These are phyloP conservation scores for Allium fistulosum DNA, from an alignment of 106 monocot genomes.

Conservation along the genomic window DNA sequence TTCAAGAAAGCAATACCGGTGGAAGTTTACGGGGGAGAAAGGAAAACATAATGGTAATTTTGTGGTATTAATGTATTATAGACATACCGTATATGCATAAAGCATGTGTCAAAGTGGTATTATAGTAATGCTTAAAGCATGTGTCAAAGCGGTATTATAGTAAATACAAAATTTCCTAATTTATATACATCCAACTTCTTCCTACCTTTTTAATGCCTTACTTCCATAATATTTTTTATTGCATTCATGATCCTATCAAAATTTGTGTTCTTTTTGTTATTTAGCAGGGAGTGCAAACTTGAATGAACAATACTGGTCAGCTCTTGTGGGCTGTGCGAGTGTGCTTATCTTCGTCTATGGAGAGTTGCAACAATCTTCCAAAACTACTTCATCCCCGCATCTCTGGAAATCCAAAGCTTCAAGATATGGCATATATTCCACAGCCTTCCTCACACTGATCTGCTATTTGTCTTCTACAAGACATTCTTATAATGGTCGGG, in stretches of 20 bases:
- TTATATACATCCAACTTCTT: no score
- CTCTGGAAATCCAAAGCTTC: constrained; percentile 14
- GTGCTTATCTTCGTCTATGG: constrained; percentile 47
- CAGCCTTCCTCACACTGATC: constrained; percentile 19
- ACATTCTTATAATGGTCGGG: constrained; percentile 42
- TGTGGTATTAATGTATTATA: no score
- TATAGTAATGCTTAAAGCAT: no score
- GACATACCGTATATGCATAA: no score
- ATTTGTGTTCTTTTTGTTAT: constrained; percentile 10
- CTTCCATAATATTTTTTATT: neutral
- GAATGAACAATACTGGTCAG: constrained; percentile 71
- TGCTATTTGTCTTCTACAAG: constrained; percentile 29
- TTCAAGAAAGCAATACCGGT: no score
- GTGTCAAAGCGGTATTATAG: no score
- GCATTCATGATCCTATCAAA: neutral
- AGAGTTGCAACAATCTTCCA: constrained; percentile 18
- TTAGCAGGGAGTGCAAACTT: constrained; percentile 44
- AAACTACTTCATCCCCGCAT: constrained; percentile 16
- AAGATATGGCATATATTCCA: constrained; percentile 17
- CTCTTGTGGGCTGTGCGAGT: constrained; percentile 54
- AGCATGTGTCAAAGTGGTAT: no score
- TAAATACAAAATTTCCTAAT: no score
- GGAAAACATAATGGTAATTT: no score
- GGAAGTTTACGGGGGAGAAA: no score
- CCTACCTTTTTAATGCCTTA: no score